These are phyloP conservation scores for Boletus sp. DNA, from an alignment of 768 basidiomycete species.

Conservation along the genomic window DNA sequence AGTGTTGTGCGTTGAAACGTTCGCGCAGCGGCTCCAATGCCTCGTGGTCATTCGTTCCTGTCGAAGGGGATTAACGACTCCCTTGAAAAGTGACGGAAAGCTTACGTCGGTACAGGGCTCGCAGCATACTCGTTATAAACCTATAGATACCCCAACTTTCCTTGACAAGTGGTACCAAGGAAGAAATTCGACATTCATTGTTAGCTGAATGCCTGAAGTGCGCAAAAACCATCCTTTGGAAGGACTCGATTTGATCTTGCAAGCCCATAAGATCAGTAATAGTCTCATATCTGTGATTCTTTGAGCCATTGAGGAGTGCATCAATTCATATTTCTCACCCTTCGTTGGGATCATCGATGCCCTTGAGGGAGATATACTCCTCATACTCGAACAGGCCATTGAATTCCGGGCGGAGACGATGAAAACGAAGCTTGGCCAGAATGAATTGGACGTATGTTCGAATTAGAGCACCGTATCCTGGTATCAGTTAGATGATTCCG, in stretches of 20 bases:
- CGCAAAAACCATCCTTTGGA: constrained; percentile 96
- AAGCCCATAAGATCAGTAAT: constrained; percentile 96
- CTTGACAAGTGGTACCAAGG: constrained; percentile 95
- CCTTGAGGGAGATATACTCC: constrained; percentile 95
- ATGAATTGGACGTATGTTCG: constrained; percentile 96
- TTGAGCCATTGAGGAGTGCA: constrained; percentile 9
- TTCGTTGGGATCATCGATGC: constrained; percentile 98
- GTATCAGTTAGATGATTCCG: constrained; percentile 2
- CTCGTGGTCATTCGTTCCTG: constrained; percentile 87
- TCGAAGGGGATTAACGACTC: constrained; percentile 1
- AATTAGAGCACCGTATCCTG: constrained; percentile 91
- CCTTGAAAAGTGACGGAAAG: constrained; percentile 21
- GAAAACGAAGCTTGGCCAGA: constrained; percentile 92
- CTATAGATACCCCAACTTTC: constrained; percentile 99
- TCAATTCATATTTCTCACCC: constrained; percentile 55
- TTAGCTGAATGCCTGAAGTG: constrained; percentile 89
- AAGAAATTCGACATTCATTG: constrained; percentile 96
- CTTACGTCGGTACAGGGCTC: constrained; percentile 91
- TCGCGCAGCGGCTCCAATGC: constrained; percentile 85
- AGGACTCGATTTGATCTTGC: constrained; percentile 98
- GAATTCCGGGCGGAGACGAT: constrained; percentile 93
- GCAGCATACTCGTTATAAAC: constrained; percentile 98
- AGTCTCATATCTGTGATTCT: constrained; percentile 78
- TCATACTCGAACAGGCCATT: constrained; percentile 99
- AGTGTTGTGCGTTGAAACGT: constrained; percentile 88